Conservation (phyloP, 306 rosid genomes). For the Vachellia collinsii region DNA sequence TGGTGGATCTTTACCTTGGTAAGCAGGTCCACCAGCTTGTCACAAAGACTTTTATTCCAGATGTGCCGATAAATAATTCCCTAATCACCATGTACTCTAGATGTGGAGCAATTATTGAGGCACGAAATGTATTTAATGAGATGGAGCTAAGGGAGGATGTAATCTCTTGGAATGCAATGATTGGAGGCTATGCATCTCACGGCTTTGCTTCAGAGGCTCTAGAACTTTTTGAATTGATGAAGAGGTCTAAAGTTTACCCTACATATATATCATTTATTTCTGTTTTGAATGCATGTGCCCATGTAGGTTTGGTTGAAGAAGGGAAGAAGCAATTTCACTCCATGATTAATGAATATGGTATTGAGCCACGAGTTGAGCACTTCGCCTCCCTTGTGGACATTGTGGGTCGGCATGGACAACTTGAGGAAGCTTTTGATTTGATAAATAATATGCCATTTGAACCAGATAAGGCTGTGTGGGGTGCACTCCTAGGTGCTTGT, state of each 20-base stretch:
- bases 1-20: conserved; percentile 57
- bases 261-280: conserved; percentile 57
- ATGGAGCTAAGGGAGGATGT: conserved; percentile 48
- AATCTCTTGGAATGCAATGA: conserved; percentile 60
- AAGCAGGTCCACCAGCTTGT: conserved; percentile 57
- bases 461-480: conserved; percentile 61
- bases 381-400: conserved; percentile 59
- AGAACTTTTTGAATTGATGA: conserved; percentile 51
- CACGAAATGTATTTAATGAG: conserved; percentile 51
- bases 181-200: conserved; percentile 59
- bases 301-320: conserved; percentile 57
- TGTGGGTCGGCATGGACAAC: conserved; percentile 55
- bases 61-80: conserved; percentile 50
- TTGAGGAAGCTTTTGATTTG: conserved; percentile 52
- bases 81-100: conserved; percentile 61
- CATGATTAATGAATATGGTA: conserved; percentile 49
- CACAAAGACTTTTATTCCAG: conserved; percentile 50
- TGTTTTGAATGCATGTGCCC: conserved; percentile 52
- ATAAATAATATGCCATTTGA: conserved; percentile 46
- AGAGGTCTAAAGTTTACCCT: conserved; percentile 48
- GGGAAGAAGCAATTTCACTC: conserved; percentile 56
- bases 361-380: conserved; percentile 51
- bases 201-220: conserved; percentile 53
- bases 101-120: conserved; percentile 56
- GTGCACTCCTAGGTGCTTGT: conserved; percentile 55